Evolutionary conservation across 2,329 filamentous ascomycete species (phyloP).

Genomic region (Phyllosticta citribraziliensis): DNA sequence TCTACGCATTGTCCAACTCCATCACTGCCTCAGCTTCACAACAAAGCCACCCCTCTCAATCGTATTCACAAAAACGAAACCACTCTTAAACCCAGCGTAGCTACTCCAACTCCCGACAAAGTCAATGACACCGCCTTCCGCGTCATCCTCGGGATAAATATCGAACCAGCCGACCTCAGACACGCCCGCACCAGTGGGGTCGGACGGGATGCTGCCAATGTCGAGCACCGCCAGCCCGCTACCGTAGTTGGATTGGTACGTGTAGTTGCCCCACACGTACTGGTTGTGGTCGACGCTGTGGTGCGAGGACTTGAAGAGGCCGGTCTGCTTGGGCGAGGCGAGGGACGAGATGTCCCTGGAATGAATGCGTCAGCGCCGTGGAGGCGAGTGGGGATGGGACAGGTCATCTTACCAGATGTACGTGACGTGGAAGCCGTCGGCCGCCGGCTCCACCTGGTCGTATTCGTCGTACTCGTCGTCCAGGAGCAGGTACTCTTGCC

Average conservation of each 20-base stretch:
- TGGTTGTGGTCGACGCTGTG: constrained; percentile 39
- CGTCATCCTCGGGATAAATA: constrained; percentile 35
- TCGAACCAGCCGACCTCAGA: constrained; percentile 36
- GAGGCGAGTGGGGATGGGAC: not conserved
- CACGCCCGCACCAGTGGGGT: constrained; percentile 31
- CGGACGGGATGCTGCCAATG: constrained; percentile 31
- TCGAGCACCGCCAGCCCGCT: constrained; percentile 33
- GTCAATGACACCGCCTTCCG: constrained; percentile 30
- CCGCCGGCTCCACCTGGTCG: constrained; percentile 25
- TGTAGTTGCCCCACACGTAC: constrained; percentile 33
- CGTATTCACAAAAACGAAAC: constrained; percentile 30
- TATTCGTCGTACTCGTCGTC: constrained; percentile 32
- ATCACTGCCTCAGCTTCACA: constrained; percentile 21
- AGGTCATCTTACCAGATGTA: constrained; percentile 24
- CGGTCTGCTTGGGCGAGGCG: constrained; percentile 29
- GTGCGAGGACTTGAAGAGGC: constrained; percentile 30
- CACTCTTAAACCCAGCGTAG: constrained; percentile 32
- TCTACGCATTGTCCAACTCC: too few relatives aligned
- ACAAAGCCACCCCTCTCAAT: constrained; percentile 32
- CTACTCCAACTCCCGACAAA: constrained; percentile 37
- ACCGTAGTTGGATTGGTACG: constrained; percentile 37
- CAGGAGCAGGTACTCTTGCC: constrained; percentile 28
- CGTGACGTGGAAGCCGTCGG: constrained; percentile 26
- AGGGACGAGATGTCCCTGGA: constrained; percentile 23
- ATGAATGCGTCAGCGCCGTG: not conserved